These are phyloP conservation scores for Strombidium stylifer DNA, from an alignment of 73 alveolate genomes.

Conservation along the genomic window DNA sequence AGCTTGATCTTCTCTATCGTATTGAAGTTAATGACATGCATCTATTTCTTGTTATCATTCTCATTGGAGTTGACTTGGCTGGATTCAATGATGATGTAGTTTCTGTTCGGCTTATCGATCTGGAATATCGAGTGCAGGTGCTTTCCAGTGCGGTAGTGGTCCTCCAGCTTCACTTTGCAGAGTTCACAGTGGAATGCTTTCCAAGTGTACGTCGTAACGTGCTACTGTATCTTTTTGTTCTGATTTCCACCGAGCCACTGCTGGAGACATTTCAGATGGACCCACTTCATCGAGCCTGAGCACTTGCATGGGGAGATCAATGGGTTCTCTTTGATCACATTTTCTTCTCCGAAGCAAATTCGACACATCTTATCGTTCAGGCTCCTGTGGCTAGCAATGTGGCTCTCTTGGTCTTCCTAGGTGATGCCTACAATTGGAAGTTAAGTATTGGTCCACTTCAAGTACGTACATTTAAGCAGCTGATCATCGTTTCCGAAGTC, in stretches of 20 bases:
- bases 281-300: slow-evolving; percentile 52
- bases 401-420: too few species aligned
- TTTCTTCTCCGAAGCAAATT: slow-evolving; percentile 54
- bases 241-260: slow-evolving; percentile 48
- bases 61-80: too few species aligned
- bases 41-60: slow-evolving; percentile 62
- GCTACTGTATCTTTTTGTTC: neutral
- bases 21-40: slow-evolving; percentile 66
- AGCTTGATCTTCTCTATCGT: slow-evolving; percentile 48
- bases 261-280: slow-evolving; percentile 52
- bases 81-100: slow-evolving; percentile 62
- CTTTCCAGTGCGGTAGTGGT: slow-evolving; percentile 21
- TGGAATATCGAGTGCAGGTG: slow-evolving; percentile 24
- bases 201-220: slow-evolving; percentile 57
- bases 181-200: slow-evolving; percentile 79
- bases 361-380: too few species aligned
- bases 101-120: slow-evolving; percentile 45
- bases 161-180: slow-evolving; percentile 76
- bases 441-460: too few species aligned
- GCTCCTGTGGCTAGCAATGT: too few species aligned
- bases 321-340: slow-evolving; percentile 39
- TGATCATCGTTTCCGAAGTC: too few species aligned
- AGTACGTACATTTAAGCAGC: too few species aligned
- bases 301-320: slow-evolving; percentile 57
- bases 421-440: too few species aligned